A percentile compares a stretch with the other conserved stretches of the same genome.
phyloP scores from a whole-genome alignment of 306 rosid genomes.

The Glycine tomentella region DNA sequence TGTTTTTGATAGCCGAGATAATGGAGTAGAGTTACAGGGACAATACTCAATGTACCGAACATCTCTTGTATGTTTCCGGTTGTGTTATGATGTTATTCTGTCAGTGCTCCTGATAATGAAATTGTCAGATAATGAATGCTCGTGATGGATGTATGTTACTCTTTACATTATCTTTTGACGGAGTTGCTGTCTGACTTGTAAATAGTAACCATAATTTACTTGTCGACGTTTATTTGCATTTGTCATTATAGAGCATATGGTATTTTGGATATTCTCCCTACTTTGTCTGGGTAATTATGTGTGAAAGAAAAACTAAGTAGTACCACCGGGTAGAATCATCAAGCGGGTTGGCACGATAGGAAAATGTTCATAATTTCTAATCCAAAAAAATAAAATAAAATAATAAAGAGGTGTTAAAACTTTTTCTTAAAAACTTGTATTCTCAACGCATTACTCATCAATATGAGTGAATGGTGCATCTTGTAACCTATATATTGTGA shows the following conservation, averaged over 20 bases:
- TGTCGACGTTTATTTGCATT: background rate
- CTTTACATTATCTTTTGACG: slow-evolving; percentile 17
- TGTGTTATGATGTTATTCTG: slow-evolving; percentile 51
- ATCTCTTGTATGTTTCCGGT: slow-evolving; percentile 50
- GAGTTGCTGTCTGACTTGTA: slow-evolving; percentile 9
- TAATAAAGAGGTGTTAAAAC: too few relatives aligned
- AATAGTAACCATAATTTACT: background rate
- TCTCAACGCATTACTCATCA: background rate
- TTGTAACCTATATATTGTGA: slow-evolving; percentile 11
- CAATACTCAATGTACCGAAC: too few relatives aligned
- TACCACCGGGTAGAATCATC: background rate
- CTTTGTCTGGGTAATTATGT: background rate
- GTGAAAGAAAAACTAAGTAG: background rate
- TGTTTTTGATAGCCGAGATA: slow-evolving; percentile 51
- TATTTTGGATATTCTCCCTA: background rate
- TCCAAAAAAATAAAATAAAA: too few relatives aligned
- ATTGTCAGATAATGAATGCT: slow-evolving; percentile 54
- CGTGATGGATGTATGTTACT: slow-evolving; percentile 33
- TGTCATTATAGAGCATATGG: background rate
- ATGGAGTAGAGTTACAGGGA: slow-evolving; percentile 49
- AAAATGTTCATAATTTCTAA: too few relatives aligned
- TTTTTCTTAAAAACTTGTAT: background rate
- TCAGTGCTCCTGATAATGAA: slow-evolving; percentile 49
- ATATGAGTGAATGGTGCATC: background rate
- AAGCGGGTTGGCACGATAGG: too few relatives aligned